Conservation (phyloP, 75 land plant species). For the Pseudotsuga menziesii region DNA sequence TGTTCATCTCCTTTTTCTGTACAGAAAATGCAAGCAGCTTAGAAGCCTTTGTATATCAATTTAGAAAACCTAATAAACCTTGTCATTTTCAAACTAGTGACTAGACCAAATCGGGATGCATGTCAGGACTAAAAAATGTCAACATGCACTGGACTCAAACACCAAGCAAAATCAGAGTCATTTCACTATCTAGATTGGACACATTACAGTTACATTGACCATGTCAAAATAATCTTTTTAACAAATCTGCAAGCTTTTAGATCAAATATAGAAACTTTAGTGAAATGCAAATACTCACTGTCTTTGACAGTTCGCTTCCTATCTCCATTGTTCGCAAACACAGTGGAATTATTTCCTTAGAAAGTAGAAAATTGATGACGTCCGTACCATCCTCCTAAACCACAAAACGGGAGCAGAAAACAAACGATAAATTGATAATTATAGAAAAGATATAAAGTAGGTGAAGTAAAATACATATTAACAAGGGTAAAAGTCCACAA, state of each 20-base stretch:
- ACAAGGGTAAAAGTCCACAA: neutral
- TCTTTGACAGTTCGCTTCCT: conserved; percentile 98
- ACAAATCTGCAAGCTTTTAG: neutral
- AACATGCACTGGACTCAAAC: neutral
- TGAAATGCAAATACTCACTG: conserved; percentile 43
- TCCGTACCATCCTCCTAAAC: conserved; percentile 96
- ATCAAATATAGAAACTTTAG: neutral
- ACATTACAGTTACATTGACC: neutral
- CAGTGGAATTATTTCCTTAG: conserved; percentile 94
- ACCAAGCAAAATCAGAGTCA: neutral
- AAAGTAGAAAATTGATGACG: conserved; percentile 89
- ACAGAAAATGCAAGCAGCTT: too few relatives aligned
- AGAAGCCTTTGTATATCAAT: too few relatives aligned
- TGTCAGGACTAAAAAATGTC: neutral
- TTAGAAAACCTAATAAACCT: neutral
- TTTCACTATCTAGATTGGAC: neutral
- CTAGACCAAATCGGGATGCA: neutral
- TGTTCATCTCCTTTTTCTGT: too few relatives aligned
- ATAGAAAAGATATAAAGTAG: neutral
- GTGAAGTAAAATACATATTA: neutral
- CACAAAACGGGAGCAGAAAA: conserved; percentile 3
- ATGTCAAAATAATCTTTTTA: neutral
- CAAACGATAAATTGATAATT: neutral
- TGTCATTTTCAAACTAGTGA: neutral
- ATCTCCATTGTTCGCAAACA: conserved; percentile 98